Evolutionary conservation across 164 flowering plant genomes (phyloP).

Genomic region (Kalanchoe fedtschenkoi): DNA sequence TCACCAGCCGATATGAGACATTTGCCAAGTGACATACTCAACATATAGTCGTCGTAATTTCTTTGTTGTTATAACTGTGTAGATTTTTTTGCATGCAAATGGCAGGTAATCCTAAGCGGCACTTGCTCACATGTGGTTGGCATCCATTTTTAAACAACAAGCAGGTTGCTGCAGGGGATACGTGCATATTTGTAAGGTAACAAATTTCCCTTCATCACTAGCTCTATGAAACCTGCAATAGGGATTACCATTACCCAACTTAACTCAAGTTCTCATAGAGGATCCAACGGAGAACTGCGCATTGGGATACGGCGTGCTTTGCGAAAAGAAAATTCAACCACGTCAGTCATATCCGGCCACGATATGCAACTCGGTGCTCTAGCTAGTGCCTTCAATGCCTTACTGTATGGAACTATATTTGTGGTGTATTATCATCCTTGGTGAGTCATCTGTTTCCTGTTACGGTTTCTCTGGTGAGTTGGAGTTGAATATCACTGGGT

Average conservation of each 20-base stretch:
- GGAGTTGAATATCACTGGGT: too few species aligned
- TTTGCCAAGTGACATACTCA: too few species aligned
- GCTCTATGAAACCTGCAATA: too few species aligned
- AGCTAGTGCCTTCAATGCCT: conserved; percentile 48
- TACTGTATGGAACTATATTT: conserved; percentile 41
- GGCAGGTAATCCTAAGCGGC: conserved; percentile 58
- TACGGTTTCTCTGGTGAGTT: conserved; percentile 2
- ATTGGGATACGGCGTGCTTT: conserved; percentile 45
- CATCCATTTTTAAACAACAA: conserved; percentile 48
- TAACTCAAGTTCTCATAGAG: conserved; percentile 32
- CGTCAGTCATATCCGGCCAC: conserved; percentile 40
- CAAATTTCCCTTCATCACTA: conserved; percentile 7
- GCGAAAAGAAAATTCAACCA: conserved; percentile 16
- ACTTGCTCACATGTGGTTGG: conserved; percentile 64
- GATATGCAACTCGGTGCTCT: conserved; percentile 60
- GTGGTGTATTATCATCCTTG: conserved; percentile 45
- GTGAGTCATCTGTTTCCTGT: conserved; percentile 21
- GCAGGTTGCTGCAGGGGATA: conserved; percentile 53
- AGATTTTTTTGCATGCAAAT: too few species aligned
- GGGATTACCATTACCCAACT: not conserved
- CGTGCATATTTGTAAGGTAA: conserved; percentile 33
- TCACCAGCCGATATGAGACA: too few species aligned
- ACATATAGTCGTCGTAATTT: too few species aligned
- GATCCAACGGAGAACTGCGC: conserved; percentile 40
- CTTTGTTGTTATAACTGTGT: too few species aligned